phyloP scores from a whole-genome alignment of 2,329 filamentous ascomycete species.

The Cryphonectria carpinicola region DNA sequence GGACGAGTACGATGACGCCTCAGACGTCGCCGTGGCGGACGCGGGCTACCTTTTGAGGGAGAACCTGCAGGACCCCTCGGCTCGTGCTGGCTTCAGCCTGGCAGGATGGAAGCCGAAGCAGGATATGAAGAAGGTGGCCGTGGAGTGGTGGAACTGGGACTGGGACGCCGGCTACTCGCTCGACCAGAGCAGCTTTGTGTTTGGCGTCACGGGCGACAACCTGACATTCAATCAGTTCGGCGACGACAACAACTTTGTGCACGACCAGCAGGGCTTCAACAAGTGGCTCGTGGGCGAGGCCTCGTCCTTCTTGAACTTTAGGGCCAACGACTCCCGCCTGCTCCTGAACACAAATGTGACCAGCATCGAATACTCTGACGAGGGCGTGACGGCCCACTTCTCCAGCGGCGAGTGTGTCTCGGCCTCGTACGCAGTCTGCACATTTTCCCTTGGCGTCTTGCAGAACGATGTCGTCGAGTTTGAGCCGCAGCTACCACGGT shows the following conservation, averaged over 20 bases:
- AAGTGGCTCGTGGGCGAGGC: constrained; percentile 61
- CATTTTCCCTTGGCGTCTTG: constrained; percentile 70
- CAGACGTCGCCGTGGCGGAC: constrained; percentile 49
- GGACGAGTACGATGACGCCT: constrained; percentile 53
- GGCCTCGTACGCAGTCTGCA: constrained; percentile 67
- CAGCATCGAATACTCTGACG: constrained; percentile 54
- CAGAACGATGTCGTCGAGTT: constrained; percentile 65
- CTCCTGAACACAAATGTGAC: constrained; percentile 62
- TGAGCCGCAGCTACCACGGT: constrained; percentile 60
- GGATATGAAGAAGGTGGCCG: constrained; percentile 59
- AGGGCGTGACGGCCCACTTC: constrained; percentile 57
- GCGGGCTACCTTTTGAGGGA: constrained; percentile 61
- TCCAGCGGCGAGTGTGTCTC: constrained; percentile 59
- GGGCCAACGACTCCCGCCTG: constrained; percentile 57
- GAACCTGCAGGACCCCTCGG: constrained; percentile 64
- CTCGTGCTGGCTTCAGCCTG: constrained; percentile 61
- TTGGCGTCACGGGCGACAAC: constrained; percentile 60
- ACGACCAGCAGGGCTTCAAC: constrained; percentile 65
- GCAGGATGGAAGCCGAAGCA: constrained; percentile 64
- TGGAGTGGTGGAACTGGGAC: constrained; percentile 63
- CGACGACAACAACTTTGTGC: constrained; percentile 64
- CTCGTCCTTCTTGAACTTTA: constrained; percentile 53
- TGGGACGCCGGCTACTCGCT: constrained; percentile 64
- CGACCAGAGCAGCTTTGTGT: constrained; percentile 59
- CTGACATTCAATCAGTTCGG: constrained; percentile 65